These are phyloP conservation scores for Lyophyllum atratum DNA, from an alignment of 768 basidiomycete species.

Conservation along the genomic window DNA sequence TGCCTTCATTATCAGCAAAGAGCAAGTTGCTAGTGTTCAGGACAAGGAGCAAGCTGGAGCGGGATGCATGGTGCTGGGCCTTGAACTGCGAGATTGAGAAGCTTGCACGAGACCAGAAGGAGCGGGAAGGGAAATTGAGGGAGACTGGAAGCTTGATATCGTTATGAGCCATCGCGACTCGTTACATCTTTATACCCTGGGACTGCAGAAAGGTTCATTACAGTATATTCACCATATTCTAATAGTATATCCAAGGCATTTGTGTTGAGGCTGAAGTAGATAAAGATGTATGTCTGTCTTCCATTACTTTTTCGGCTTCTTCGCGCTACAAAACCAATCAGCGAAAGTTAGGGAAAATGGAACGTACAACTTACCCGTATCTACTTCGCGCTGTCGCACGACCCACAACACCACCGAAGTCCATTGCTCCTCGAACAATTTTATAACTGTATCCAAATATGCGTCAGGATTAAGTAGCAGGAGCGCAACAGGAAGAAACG, in stretches of 20 bases:
- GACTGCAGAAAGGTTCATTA: too few species aligned
- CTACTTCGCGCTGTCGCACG: constrained; percentile 81
- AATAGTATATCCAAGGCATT: constrained; percentile 5
- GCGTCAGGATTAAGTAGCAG: background rate
- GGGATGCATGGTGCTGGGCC: constrained; percentile 96
- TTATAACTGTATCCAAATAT: constrained; percentile 70
- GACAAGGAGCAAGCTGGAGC: constrained; percentile 81
- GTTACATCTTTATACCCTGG: constrained; percentile 7
- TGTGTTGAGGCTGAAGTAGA: background rate
- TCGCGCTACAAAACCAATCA: constrained; percentile 46
- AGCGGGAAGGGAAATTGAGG: constrained; percentile 67
- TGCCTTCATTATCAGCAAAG: constrained; percentile 59
- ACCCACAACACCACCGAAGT: constrained; percentile 88
- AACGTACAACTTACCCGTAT: constrained; percentile 70
- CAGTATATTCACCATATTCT: too few species aligned
- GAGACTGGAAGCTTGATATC: constrained; percentile 60
- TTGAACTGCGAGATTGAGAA: constrained; percentile 90
- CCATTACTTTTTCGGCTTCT: constrained; percentile 83
- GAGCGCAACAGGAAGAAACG: constrained; percentile 21
- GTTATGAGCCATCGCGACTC: constrained; percentile 18
- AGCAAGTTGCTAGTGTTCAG: constrained; percentile 66
- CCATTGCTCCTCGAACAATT: constrained; percentile 88
- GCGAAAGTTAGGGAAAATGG: constrained; percentile 1
- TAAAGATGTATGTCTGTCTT: background rate
- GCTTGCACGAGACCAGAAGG: constrained; percentile 58